A percentile compares a stretch with the other conserved stretches of the same genome.
phyloP scores from a whole-genome alignment of 441 rosid species.

The Mallotus japonicus region DNA sequence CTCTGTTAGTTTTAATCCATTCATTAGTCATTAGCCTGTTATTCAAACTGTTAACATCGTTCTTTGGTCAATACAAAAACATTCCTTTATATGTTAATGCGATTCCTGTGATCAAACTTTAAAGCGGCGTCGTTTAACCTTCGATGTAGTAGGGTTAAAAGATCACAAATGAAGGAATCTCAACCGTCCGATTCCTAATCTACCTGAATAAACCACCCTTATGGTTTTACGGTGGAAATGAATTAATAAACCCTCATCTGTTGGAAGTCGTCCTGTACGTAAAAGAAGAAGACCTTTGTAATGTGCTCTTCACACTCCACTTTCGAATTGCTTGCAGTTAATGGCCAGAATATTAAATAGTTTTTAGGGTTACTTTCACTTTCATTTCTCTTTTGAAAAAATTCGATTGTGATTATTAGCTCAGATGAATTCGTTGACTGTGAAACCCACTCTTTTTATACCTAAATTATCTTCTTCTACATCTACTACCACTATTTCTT shows the following conservation, averaged over 20 bases:
- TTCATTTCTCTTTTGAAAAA: not conserved
- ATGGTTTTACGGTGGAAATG: conserved; percentile 5
- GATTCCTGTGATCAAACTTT: no score
- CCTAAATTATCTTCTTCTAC: conserved; percentile 28
- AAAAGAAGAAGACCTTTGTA: no score
- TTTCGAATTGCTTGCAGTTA: not conserved
- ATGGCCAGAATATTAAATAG: conserved; percentile 17
- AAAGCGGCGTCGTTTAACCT: no score
- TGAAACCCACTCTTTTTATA: conserved; percentile 35
- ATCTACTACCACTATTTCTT: not conserved
- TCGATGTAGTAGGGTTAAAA: no score
- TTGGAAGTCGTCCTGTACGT: conserved; percentile 5
- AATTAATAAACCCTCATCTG: conserved; percentile 7
- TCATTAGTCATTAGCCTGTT: no score
- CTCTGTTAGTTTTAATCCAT: no score
- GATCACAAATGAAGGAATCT: not conserved
- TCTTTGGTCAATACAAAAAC: no score
- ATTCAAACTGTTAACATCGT: no score
- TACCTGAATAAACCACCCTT: conserved; percentile 9
- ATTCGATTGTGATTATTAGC: not conserved
- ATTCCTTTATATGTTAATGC: no score
- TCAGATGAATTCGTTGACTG: conserved; percentile 49
- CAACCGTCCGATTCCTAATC: conserved; percentile 15
- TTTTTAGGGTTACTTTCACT: not conserved
- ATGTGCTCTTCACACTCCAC: not conserved